Base-by-base conservation (phyloP, 768 basidiomycete genomes). In the Clavulina sp. region DNA sequence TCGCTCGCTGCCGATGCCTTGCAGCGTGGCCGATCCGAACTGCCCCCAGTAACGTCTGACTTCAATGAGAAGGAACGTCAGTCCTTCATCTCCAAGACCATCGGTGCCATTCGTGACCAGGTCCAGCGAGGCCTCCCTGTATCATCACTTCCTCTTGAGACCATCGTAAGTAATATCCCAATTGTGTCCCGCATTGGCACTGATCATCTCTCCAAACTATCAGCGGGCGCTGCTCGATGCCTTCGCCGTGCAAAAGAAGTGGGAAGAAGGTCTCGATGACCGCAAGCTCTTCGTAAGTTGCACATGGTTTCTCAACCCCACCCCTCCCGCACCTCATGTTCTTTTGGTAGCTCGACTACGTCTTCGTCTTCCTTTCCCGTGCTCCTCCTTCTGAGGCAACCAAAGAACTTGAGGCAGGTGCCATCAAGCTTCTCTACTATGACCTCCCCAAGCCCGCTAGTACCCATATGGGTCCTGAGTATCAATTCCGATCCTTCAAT, bases 371-470 rank as follows among this genome's bases (percentile, higher is more conserved):
- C 13, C 28, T 47, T 3, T 46, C 24, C 6, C 48, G 43, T 23
- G 18, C 50, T 24, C 46, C 32, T 33, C 19, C 9, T 55, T 60
- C 43, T 58, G 54, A 56, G 21, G 43, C 63, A 43, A 60, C 60
- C 40, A 56, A 57, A 3, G 58, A 57, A 0, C 59, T 55, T 9
- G 32, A 55, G 29, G 36, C 55, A 43, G 55, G 55, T 28, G 54
- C 49, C 47, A 36, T 55, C 31, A 48, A 43, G 16, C 46, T 58
- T 29, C 53, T 51, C 18, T 88, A 86, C 63, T 76, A 81, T 56
- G 88, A 91, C 62, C 73, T 93, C 16, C 64, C 76, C 0, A 87
- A 89, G 62, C 87, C 87, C 2, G 73, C 85, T 4, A 67, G 77
- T 4, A 84, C 85, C 1, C 77, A 69, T 56, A 63, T 86, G 33